Conservation (phyloP, 78 protist species). For the slime mould (Dictyostelium discoideum) region DNA sequence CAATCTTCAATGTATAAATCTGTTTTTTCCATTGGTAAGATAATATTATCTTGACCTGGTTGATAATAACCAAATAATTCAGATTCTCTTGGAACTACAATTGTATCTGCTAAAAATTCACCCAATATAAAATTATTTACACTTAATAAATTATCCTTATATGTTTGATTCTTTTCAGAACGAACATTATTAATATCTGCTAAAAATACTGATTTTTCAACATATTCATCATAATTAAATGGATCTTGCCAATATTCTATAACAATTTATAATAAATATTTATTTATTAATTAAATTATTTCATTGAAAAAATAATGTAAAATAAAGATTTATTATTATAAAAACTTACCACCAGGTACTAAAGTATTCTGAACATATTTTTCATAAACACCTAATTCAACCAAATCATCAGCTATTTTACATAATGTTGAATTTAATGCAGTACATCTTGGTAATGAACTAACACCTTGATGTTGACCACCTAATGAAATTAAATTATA, state of each 20-base stretch:
- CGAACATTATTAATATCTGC: constrained; percentile 85
- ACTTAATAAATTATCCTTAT: constrained; percentile 61
- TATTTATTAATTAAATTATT: too few species aligned
- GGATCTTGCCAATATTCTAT: constrained; percentile 84
- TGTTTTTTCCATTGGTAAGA: constrained; percentile 72
- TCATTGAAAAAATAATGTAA: too few species aligned
- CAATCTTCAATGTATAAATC: constrained; percentile 80
- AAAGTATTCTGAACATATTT: constrained; percentile 52
- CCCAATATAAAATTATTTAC: constrained; percentile 80
- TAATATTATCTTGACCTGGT: not conserved
- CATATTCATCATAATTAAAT: constrained; percentile 17
- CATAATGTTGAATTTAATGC: constrained; percentile 30
- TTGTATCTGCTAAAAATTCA: constrained; percentile 78
- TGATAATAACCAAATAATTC: constrained; percentile 56
- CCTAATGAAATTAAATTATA: constrained; percentile 85
- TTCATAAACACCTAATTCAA: constrained; percentile 69
- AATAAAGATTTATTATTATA: too few species aligned
- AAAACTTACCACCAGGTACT: constrained; percentile 65
- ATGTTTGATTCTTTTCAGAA: constrained; percentile 71
- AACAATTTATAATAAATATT: too few species aligned
- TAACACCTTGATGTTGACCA: constrained; percentile 92
- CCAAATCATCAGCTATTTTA: constrained; percentile 29
- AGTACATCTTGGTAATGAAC: constrained; percentile 58
- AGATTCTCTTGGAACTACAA: constrained; percentile 84
- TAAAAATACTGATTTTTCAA: constrained; percentile 60